Conservation (phyloP, 352 stramenopile species). For the Phytophthora cactorum region DNA sequence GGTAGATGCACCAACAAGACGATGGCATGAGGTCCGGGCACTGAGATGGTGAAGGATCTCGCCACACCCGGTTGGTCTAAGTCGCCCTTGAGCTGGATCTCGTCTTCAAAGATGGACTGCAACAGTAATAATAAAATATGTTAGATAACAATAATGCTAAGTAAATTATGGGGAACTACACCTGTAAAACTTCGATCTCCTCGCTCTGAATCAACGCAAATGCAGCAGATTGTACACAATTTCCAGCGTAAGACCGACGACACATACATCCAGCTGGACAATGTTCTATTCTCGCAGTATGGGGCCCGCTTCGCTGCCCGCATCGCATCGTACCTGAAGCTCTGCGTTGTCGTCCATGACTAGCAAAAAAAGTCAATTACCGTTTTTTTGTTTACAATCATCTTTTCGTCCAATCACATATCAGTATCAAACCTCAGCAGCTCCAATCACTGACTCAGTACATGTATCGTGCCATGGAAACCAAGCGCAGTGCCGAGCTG, state of each 20-base stretch:
- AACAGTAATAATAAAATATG: not conserved
- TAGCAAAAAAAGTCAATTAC: constrained; percentile 9
- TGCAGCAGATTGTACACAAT: constrained; percentile 8
- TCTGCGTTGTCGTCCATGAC: constrained; percentile 49
- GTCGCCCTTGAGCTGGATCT: constrained; percentile 60
- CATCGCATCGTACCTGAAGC: constrained; percentile 49
- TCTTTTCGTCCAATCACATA: constrained; percentile 31
- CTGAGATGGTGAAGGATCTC: constrained; percentile 64
- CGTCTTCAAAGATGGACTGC: constrained; percentile 81
- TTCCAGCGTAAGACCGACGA: not conserved
- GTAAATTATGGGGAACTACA: constrained; percentile 18
- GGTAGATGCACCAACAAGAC: constrained; percentile 77
- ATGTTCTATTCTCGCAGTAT: not conserved
- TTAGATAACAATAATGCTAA: not conserved
- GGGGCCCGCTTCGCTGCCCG: not conserved
- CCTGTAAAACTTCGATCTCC: constrained; percentile 81
- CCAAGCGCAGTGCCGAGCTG: constrained; percentile 42
- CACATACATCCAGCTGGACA: not conserved
- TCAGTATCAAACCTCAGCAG: constrained; percentile 4
- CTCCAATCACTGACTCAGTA: constrained; percentile 13
- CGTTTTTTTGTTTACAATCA: constrained; percentile 17
- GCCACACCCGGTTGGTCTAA: constrained; percentile 47
- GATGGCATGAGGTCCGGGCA: constrained; percentile 71
- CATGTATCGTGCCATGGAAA: constrained; percentile 14
- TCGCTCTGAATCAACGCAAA: constrained; percentile 51